Percentiles rank a stretch among this genome's conserved stretches.
phyloP scores from a whole-genome alignment of 805 yeast genomes.

The Wickerhamiella galacta region DNA sequence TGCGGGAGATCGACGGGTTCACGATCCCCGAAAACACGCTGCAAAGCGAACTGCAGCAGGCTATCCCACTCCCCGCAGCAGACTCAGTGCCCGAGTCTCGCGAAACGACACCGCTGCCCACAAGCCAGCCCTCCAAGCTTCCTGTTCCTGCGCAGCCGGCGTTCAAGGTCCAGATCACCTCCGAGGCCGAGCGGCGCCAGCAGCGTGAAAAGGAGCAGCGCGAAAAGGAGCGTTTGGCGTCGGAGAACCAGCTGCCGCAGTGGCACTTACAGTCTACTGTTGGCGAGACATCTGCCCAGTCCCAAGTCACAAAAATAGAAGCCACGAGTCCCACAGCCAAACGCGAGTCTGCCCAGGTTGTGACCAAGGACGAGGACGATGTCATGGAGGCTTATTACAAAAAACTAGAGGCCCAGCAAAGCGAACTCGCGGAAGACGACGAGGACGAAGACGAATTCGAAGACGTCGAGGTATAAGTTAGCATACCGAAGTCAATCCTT shows the following conservation, averaged over 20 bases:
- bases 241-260: conserved; percentile 88
- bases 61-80: conserved; percentile 39
- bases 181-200: conserved; percentile 68
- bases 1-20: conserved; percentile 69
- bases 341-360: too few species aligned
- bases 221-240: conserved; percentile 51
- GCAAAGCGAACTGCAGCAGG: conserved; percentile 63
- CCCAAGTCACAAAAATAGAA: neutral
- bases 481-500: neutral
- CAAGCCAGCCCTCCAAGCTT: conserved; percentile 17
- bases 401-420: conserved; percentile 13
- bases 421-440: conserved; percentile 14
- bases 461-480: conserved; percentile 7
- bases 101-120: conserved; percentile 8
- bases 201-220: conserved; percentile 52
- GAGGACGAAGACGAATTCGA: conserved; percentile 18
- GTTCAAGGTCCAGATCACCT: conserved; percentile 69
- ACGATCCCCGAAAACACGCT: conserved; percentile 76
- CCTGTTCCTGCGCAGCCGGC: conserved; percentile 44
- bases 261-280: conserved; percentile 93
- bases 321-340: conserved; percentile 1
- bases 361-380: conserved; percentile 6
- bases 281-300: conserved; percentile 32
- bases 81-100: conserved; percentile 5
- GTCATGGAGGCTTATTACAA: conserved; percentile 18